Conservation (phyloP, 306 rosid genomes). For the Rosa persica region DNA sequence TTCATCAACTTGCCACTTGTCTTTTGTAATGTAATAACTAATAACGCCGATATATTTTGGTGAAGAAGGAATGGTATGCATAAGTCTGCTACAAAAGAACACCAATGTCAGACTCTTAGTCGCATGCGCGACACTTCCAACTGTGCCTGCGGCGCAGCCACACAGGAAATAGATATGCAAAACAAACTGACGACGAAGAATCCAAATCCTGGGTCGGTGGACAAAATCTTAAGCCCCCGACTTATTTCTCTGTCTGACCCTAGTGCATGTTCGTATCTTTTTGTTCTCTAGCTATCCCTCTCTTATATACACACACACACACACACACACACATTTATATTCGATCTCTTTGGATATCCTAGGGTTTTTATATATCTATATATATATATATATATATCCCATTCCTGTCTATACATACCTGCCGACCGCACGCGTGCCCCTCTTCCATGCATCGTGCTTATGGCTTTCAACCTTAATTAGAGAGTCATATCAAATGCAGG, state of each 20-base stretch:
- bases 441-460: background rate
- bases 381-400: too few relatives aligned
- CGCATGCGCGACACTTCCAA: conserved; percentile 59
- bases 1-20: background rate
- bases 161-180: background rate
- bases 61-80: conserved; percentile 1
- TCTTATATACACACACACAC: too few relatives aligned
- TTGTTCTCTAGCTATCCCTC: background rate
- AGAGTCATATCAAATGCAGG: background rate
- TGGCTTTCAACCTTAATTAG: background rate
- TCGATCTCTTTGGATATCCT: background rate
- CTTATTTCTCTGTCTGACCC: background rate
- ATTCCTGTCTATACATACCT: background rate
- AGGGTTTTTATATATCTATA: background rate
- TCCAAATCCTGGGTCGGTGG: background rate
- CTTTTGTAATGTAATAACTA: background rate
- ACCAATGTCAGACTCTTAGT: background rate
- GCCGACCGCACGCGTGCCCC: background rate
- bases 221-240: background rate
- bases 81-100: background rate
- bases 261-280: background rate
- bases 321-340: background rate
- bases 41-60: background rate
- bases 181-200: background rate
- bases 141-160: conserved; percentile 42